Evolutionary conservation across 1,139 yeast species (phyloP).

Genomic region (Pichia sp.): DNA sequence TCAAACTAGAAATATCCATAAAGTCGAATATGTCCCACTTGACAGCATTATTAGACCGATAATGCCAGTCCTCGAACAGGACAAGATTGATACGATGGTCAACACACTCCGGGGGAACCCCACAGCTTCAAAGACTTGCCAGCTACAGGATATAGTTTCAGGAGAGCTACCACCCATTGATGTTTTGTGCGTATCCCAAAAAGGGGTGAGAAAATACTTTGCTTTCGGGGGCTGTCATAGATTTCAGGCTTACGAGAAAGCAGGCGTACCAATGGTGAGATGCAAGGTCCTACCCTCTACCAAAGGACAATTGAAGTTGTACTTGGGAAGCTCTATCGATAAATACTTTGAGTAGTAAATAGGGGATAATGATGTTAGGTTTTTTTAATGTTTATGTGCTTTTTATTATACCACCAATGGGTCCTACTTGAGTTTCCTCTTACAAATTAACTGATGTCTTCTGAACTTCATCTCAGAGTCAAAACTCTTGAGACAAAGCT

Average conservation of each 20-base stretch:
- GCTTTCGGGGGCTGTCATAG: conserved; percentile 87
- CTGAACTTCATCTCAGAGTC: conserved; percentile 35
- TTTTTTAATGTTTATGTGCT: background rate
- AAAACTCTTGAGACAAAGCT: conserved; percentile 44
- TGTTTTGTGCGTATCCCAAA: conserved; percentile 57
- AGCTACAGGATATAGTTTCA: conserved; percentile 44
- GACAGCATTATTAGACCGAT: conserved; percentile 67
- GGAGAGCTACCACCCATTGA: conserved; percentile 76
- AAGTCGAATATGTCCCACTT: conserved; percentile 54
- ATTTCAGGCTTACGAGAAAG: conserved; percentile 65
- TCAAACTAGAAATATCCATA: conserved; percentile 39
- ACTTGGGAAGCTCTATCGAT: conserved; percentile 62
- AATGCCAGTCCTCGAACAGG: conserved; percentile 69
- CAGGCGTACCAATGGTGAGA: conserved; percentile 44
- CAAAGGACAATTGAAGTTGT: conserved; percentile 49
- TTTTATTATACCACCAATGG: background rate
- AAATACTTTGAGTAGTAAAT: conserved; percentile 18
- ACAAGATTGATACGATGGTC: conserved; percentile 73
- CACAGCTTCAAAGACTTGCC: conserved; percentile 56
- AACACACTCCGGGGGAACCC: conserved; percentile 63
- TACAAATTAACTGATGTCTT: conserved; percentile 32
- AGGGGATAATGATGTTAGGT: background rate
- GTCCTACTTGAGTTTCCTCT: too few species aligned
- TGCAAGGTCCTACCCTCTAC: conserved; percentile 67
- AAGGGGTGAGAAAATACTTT: conserved; percentile 57